Base-by-base conservation (phyloP, 164 flowering plant species). In the Tetrastigma voinierianum region DNA sequence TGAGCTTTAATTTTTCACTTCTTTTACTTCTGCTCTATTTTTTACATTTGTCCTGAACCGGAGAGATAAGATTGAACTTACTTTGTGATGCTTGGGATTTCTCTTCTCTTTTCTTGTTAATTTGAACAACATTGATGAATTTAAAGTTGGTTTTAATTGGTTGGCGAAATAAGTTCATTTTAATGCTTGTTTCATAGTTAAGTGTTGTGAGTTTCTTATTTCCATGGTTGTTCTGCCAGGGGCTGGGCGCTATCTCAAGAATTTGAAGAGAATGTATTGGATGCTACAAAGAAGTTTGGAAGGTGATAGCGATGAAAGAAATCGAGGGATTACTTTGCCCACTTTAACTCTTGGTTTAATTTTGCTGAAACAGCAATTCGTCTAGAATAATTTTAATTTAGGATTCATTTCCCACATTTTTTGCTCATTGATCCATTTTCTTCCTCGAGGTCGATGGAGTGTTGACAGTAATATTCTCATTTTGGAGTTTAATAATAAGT, bases 211-310 rank as follows among this genome's bases (percentile, higher is more conserved):
- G n/a, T n/a, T n/a, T n/a, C n/a, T 15, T 18, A 9, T 56, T 57
- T 72, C 46, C 49, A n/a, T 58, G n/a, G n/a, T 67, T 17, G 46
- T 44, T 64, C 80, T 59, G n/a, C n/a, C 84, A 96, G 97, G 99
- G 93, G 70, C 77, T 96, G 64, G 90, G 88, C 63, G 62, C 80
- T 93, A 45, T 86, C 95, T 23, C 86, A 63, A 93, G n/a, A 96
- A 64, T 96, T 91, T 73, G 81, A 46, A 46, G 97, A 93, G 76
- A 93, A 93, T 75, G 96, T 90, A 61, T 74, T 96, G 75, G n/a
- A 96, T 78, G 88, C 97, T 49, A 96, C 99, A 53, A 96, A 96
- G 80, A 90, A 90, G 66, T 96, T 90, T 80, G 95, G 89, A 80
- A 90, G 88, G 65, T 51, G 67, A 77, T 96, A 57, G 81, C 86